Percentiles rank a stretch among this genome's conserved stretches.
Evolutionary conservation across 345 rosid species (phyloP).

Genomic region (Raphanus raphanistrum): DNA sequence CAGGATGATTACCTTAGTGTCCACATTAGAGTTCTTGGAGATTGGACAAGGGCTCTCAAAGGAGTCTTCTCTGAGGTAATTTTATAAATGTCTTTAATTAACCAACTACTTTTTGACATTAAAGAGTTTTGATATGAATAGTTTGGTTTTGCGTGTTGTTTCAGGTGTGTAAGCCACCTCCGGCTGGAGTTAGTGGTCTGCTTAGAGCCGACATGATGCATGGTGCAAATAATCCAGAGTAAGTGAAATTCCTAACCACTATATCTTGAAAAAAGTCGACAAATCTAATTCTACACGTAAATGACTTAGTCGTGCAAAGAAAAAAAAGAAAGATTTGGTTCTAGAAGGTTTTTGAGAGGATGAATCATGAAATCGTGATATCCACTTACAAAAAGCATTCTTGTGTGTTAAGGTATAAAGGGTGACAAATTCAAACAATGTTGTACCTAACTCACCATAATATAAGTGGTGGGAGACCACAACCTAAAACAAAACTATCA

Average conservation of each 20-base stretch:
- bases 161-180: conserved; percentile 66
- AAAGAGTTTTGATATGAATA: conserved; percentile 13
- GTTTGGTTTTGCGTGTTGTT: neutral
- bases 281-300: neutral
- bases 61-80: conserved; percentile 65
- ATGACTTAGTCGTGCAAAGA: conserved; percentile 14
- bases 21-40: conserved; percentile 74
- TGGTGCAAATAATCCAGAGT: conserved; percentile 57
- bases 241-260: conserved; percentile 37
- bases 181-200: conserved; percentile 65
- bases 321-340: conserved; percentile 12
- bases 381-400: conserved; percentile 30
- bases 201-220: conserved; percentile 59
- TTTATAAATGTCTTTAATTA: neutral
- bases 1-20: conserved; percentile 74
- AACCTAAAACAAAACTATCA: conserved; percentile 18
- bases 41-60: conserved; percentile 76
- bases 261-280: conserved; percentile 22
- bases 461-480: conserved; percentile 33
- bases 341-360: conserved; percentile 28
- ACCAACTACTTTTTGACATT: neutral
- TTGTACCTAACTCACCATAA: conserved; percentile 8
- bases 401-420: neutral
- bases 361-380: conserved; percentile 23
- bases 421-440: conserved; percentile 14